phyloP scores from a whole-genome alignment of 768 basidiomycete species.

The Exsudoporus frostii region DNA sequence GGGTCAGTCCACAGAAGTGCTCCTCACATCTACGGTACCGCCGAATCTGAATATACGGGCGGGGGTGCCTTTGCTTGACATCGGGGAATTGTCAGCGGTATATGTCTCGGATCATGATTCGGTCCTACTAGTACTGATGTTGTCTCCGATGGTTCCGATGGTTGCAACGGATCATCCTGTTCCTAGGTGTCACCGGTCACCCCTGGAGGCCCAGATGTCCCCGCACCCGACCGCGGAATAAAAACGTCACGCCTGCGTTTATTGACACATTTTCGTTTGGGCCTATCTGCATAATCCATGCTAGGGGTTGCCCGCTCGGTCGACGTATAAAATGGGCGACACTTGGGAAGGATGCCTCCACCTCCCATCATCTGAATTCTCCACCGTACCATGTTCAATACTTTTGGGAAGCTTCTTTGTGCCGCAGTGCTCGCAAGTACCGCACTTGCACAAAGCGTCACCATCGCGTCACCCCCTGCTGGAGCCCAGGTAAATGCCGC shows the following conservation, averaged over 20 bases:
- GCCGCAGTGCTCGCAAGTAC: conserved; percentile 4
- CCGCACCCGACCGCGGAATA: background rate
- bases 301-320: background rate
- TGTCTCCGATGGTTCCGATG: background rate
- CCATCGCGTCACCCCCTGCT: conserved; percentile 35
- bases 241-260: background rate
- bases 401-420: conserved; percentile 8
- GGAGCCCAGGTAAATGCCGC: conserved; percentile 33
- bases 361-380: no score
- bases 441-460: conserved; percentile 38
- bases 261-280: background rate
- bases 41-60: background rate
- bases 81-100: background rate
- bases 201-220: background rate
- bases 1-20: background rate
- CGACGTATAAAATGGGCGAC: conserved; percentile 4
- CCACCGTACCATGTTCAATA: conserved; percentile 3
- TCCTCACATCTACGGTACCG: no score
- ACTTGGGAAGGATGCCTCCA: background rate
- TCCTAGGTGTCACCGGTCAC: background rate
- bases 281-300: background rate
- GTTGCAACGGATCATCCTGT: background rate
- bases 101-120: background rate
- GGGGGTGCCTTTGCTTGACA: background rate
- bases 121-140: background rate